Percentiles rank a stretch among this genome's conserved stretches.
These are phyloP conservation scores for Physcomitrellopsis africana DNA, from an alignment of 225 moss, liverwort and hornwort species.

Conservation along the genomic window DNA sequence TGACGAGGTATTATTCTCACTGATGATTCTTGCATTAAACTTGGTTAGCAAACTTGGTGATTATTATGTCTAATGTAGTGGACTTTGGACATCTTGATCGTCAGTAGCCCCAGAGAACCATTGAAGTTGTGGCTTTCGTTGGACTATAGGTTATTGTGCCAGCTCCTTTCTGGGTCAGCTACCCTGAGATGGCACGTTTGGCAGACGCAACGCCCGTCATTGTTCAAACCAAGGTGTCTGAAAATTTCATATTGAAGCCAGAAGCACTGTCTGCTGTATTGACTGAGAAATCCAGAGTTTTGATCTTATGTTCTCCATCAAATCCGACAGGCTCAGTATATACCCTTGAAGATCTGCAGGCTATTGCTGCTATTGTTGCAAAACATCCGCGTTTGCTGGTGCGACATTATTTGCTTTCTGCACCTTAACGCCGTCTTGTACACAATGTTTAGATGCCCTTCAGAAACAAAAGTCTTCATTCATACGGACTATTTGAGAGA, in stretches of 20 bases:
- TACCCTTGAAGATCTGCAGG: conserved; percentile 69
- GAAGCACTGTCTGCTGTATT: conserved; percentile 73
- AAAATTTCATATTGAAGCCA: conserved; percentile 82
- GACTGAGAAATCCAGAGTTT: conserved; percentile 86
- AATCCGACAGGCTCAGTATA: conserved; percentile 95
- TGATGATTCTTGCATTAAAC: conserved; percentile 12
- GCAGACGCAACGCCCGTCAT: conserved; percentile 90
- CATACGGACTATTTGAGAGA: conserved; percentile 1
- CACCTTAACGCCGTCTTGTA: conserved; percentile 6
- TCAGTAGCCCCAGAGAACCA: conserved; percentile 16
- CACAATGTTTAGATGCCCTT: conserved; percentile 4
- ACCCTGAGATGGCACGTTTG: conserved; percentile 91
- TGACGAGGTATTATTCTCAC: conserved; percentile 67
- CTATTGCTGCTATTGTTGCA: conserved; percentile 86
- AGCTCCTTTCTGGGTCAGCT: conserved; percentile 98
- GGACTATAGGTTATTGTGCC: conserved; percentile 79
- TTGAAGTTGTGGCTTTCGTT: conserved; percentile 28
- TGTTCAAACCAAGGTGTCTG: conserved; percentile 67
- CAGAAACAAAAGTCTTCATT: neutral
- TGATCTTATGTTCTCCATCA: conserved; percentile 85
- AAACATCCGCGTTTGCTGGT: conserved; percentile 91
- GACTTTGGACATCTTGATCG: conserved; percentile 9
- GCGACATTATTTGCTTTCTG: conserved; percentile 19
- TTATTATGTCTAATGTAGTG: conserved; percentile 11
- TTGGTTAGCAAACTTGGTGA: conserved; percentile 2